These are phyloP conservation scores for Aspergillus thermomutatus DNA, from an alignment of 2,329 filamentous ascomycete genomes.

Conservation along the genomic window DNA sequence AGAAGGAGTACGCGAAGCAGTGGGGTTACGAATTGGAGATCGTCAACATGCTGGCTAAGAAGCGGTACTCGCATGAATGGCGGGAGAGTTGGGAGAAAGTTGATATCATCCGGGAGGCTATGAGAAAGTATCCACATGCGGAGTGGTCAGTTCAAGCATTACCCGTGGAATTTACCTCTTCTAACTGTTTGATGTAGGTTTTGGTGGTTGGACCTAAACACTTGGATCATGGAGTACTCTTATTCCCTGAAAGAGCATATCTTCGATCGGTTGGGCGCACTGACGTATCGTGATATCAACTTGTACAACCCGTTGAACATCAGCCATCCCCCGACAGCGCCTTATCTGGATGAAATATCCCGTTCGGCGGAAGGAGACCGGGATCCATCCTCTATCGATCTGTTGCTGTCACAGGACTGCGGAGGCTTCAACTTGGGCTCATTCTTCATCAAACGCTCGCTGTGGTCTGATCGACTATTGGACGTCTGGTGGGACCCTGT, in stretches of 20 bases:
- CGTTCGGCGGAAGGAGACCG: conserved; percentile 74
- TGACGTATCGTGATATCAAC: conserved; percentile 94
- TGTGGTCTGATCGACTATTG: conserved; percentile 86
- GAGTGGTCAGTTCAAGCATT: conserved; percentile 69
- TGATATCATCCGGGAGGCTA: conserved; percentile 80
- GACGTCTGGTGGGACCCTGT: conserved; percentile 99
- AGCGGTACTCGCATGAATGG: conserved; percentile 98
- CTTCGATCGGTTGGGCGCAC: conserved; percentile 71
- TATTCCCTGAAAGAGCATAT: conserved; percentile 88
- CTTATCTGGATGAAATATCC: conserved; percentile 73
- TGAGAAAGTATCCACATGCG: conserved; percentile 91
- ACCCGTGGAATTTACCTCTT: neutral
- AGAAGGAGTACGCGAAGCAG: conserved; percentile 76
- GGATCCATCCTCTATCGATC: conserved; percentile 72
- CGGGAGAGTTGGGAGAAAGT: conserved; percentile 99
- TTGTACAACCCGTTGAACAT: conserved; percentile 94
- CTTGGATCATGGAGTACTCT: conserved; percentile 93
- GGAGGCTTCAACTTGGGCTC: conserved; percentile 94
- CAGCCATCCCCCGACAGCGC: conserved; percentile 70
- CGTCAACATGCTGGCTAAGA: conserved; percentile 98
- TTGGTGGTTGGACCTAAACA: conserved; percentile 98
- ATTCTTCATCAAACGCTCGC: conserved; percentile 82
- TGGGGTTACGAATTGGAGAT: conserved; percentile 98
- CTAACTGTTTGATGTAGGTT: conserved; percentile 61
- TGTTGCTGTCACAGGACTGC: conserved; percentile 90